phyloP scores from a whole-genome alignment of 352 stramenopile genomes.

The Chrysophaeum taylorii region DNA sequence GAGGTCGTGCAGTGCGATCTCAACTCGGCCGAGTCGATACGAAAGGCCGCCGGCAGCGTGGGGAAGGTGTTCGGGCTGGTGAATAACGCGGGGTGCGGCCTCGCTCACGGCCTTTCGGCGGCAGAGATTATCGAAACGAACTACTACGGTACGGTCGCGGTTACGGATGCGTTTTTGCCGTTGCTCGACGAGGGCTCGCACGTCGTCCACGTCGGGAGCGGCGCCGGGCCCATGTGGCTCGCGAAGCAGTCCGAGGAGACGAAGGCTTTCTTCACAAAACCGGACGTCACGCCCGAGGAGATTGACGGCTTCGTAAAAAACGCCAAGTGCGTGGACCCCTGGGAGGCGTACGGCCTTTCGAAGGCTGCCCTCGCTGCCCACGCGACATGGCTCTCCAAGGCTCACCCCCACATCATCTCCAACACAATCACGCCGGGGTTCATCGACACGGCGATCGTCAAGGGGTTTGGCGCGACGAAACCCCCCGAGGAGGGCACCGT shows the following conservation, averaged over 20 bases:
- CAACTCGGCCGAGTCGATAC: constrained; percentile 30
- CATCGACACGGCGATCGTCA: constrained; percentile 44
- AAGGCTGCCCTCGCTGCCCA: constrained; percentile 44
- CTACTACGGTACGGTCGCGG: constrained; percentile 34
- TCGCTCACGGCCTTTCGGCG: constrained; percentile 16
- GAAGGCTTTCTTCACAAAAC: constrained; percentile 17
- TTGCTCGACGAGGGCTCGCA: constrained; percentile 32
- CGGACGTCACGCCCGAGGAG: constrained; percentile 26
- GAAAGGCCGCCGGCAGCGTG: constrained; percentile 28
- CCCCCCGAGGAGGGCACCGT: constrained; percentile 34
- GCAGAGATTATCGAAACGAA: constrained; percentile 42
- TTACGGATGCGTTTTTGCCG: constrained; percentile 38
- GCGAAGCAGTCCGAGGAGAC: neutral
- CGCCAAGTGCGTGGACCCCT: constrained; percentile 21
- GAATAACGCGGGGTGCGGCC: constrained; percentile 46
- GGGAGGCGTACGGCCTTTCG: constrained; percentile 31
- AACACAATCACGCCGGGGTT: constrained; percentile 37
- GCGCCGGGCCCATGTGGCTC: constrained; percentile 34
- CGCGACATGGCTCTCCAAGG: constrained; percentile 30
- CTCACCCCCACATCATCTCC: constrained; percentile 34
- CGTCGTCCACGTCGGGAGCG: constrained; percentile 45
- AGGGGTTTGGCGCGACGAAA: constrained; percentile 32
- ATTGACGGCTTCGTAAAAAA: constrained; percentile 28
- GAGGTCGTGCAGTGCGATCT: constrained; percentile 42
- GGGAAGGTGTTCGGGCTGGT: constrained; percentile 39